Conservation (phyloP, 805 yeast genomes). For the Metschnikowia matae region DNA sequence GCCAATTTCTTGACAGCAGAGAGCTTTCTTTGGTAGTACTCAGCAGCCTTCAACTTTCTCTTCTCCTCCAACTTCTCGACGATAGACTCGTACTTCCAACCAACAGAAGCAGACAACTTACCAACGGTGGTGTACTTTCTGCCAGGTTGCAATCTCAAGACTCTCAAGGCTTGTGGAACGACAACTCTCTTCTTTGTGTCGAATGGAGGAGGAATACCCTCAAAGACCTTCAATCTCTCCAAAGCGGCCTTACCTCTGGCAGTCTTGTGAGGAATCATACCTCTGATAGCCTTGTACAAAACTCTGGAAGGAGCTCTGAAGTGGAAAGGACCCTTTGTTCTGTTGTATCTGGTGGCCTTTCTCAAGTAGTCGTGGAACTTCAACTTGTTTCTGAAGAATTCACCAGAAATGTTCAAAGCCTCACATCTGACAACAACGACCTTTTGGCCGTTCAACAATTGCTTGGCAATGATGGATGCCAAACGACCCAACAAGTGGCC, state of each 20-base stretch:
- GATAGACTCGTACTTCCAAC: slow-evolving; percentile 99
- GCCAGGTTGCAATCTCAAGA: slow-evolving; percentile 98
- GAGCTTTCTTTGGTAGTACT: slow-evolving; percentile 97
- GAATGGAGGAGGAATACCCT: slow-evolving; percentile 99
- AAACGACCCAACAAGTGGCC: slow-evolving; percentile 99
- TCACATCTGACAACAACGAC: slow-evolving; percentile 96
- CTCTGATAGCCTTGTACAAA: slow-evolving; percentile 99
- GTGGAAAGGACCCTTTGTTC: slow-evolving; percentile 99
- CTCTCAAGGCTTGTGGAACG: slow-evolving; percentile 99
- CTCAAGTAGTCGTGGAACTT: slow-evolving; percentile 99
- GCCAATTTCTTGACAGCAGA: slow-evolving; percentile 90
- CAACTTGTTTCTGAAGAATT: slow-evolving; percentile 99
- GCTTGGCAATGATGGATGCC: slow-evolving; percentile 98
- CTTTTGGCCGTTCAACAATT: slow-evolving; percentile 96
- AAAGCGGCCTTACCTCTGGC: slow-evolving; percentile 99
- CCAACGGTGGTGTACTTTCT: slow-evolving; percentile 99
- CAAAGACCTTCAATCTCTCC: slow-evolving; percentile 98
- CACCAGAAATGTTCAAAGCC: slow-evolving; percentile 98
- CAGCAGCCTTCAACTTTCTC: slow-evolving; percentile 98
- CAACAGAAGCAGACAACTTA: slow-evolving; percentile 92
- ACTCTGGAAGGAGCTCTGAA: slow-evolving; percentile 99
- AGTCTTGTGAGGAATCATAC: slow-evolving; percentile 99
- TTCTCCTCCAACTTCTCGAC: slow-evolving; percentile 98
- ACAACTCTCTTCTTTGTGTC: slow-evolving; percentile 99
- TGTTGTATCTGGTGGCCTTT: slow-evolving; percentile 98